phyloP scores from a whole-genome alignment of 257 asterid species.

The Haberlea rhodopensis region DNA sequence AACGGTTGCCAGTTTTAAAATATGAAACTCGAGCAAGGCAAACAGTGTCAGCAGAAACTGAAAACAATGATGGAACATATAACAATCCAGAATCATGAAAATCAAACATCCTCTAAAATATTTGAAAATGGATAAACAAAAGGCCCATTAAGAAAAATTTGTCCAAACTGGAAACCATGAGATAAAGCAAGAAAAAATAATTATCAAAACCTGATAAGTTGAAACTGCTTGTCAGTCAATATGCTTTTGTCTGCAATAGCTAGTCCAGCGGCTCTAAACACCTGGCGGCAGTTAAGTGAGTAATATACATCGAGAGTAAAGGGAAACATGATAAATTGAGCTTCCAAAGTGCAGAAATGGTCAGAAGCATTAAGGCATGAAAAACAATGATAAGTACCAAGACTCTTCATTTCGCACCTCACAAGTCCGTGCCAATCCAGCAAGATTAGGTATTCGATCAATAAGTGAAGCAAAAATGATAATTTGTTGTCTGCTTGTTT shows the following conservation, averaged over 20 bases:
- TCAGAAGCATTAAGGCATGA: slow-evolving; percentile 4
- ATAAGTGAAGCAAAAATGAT: slow-evolving; percentile 77
- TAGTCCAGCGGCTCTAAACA: slow-evolving; percentile 78
- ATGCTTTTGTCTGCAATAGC: slow-evolving; percentile 70
- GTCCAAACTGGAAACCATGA: slow-evolving; percentile 15
- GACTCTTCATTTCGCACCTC: slow-evolving; percentile 48
- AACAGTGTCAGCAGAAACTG: too few relatives aligned
- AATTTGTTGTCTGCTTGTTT: slow-evolving; percentile 65
- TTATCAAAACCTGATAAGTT: slow-evolving; percentile 71
- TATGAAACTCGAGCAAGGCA: too few relatives aligned
- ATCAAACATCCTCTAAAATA: too few relatives aligned
- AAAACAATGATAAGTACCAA: slow-evolving; percentile 3
- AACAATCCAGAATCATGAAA: too few relatives aligned
- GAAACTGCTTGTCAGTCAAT: slow-evolving; percentile 91
- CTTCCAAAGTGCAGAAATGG: slow-evolving; percentile 15
- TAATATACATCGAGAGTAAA: slow-evolving; percentile 22
- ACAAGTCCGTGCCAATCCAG: slow-evolving; percentile 94
- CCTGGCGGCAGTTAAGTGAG: slow-evolving; percentile 37
- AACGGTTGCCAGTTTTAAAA: too few relatives aligned
- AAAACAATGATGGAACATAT: too few relatives aligned
- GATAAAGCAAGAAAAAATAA: not conserved
- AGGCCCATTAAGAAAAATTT: not conserved
- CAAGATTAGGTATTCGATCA: slow-evolving; percentile 97
- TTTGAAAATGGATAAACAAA: too few relatives aligned
- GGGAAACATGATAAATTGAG: slow-evolving; percentile 3